Percentiles rank a stretch among this genome's conserved stretches.
These are phyloP conservation scores for Leishmania guyanensis DNA, from an alignment of 208 protist species.

Conservation along the genomic window DNA sequence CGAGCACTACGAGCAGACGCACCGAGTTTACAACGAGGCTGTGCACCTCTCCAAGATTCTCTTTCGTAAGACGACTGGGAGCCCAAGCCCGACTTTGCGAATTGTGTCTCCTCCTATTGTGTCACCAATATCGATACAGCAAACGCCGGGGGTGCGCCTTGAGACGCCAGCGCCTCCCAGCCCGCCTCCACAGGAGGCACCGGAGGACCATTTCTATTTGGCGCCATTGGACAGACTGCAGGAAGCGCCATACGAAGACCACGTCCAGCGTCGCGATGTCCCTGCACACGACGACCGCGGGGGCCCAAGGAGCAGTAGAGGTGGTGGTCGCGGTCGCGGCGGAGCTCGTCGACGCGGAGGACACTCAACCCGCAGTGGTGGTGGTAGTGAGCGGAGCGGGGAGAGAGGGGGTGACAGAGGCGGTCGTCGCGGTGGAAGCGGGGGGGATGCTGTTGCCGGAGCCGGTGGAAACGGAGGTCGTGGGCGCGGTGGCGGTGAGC, in stretches of 20 bases:
- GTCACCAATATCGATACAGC: constrained; percentile 76
- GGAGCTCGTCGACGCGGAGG: constrained; percentile 32
- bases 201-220: constrained; percentile 39
- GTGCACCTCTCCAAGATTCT: constrained; percentile 91
- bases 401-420: constrained; percentile 7
- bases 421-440: constrained; percentile 7
- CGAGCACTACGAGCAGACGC: constrained; percentile 60
- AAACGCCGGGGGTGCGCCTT: constrained; percentile 44
- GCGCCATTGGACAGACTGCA: constrained; percentile 17
- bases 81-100: constrained; percentile 56
- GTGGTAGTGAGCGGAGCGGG: not conserved
- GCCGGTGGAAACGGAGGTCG: not conserved
- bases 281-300: constrained; percentile 13
- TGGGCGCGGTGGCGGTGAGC: not conserved
- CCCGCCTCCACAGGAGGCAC: constrained; percentile 44
- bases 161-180: constrained; percentile 53
- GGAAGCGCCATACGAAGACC: constrained; percentile 11
- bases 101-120: constrained; percentile 75
- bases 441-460: constrained; percentile 2
- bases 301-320: constrained; percentile 4
- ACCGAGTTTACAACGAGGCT: constrained; percentile 84
- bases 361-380: constrained; percentile 18
- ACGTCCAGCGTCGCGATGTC: constrained; percentile 4
- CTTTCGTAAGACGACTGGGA: constrained; percentile 81
- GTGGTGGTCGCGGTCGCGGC: constrained; percentile 16